Base-by-base conservation (phyloP, 2,329 filamentous ascomycete species). In the Apiospora marii region DNA sequence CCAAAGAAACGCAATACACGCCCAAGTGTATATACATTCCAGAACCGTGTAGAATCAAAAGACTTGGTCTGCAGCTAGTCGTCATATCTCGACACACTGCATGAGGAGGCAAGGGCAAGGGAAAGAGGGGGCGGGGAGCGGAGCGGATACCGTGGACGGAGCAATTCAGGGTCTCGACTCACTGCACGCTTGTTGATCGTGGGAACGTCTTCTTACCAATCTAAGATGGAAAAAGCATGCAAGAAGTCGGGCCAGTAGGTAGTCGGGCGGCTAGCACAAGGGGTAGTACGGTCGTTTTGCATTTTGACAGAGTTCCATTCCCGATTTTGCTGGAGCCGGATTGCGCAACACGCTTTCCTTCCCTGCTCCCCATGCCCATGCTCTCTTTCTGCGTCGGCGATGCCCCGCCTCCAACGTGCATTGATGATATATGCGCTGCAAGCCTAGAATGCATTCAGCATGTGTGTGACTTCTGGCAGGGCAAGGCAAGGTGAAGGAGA, bases 171-270 rank as follows among this genome's bases (percentile, higher is more conserved):
- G 58, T 64, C 58, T 64, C 58, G 34, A 64, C 58, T 41, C 19
- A 64, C 58, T 64, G 58, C 58, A 64, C 30, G 53, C 53, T 61
- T 61, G 53, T 61, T 61, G 58, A 64, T 64, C 58, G 34, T 37
- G 58, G 30, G 30, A 37, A 61, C 16, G 53, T 61, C 37, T 61
- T 61, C 30, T 22, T 61, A 10, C 53, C 53, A 61, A 37, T 37
- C 30, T 61, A 22, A 58, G 16, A 34, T 22, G 14, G 53, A 34
- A 61, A 61, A 61, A 37, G 53, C 53, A 61, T 61, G 53, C 53
- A 61, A 37, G 53, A 61, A 61, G 16, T 61, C 53, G 27, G 53
- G 16, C 53, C 27, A 30, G 27, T 30, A 30, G 2, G 27, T 30
- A 61, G 16, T 61, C 53, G 27, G 53, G 16, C 53, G 30, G 16